phyloP scores from a whole-genome alignment of 2,329 filamentous ascomycete species.

The Beauveria varroae region DNA sequence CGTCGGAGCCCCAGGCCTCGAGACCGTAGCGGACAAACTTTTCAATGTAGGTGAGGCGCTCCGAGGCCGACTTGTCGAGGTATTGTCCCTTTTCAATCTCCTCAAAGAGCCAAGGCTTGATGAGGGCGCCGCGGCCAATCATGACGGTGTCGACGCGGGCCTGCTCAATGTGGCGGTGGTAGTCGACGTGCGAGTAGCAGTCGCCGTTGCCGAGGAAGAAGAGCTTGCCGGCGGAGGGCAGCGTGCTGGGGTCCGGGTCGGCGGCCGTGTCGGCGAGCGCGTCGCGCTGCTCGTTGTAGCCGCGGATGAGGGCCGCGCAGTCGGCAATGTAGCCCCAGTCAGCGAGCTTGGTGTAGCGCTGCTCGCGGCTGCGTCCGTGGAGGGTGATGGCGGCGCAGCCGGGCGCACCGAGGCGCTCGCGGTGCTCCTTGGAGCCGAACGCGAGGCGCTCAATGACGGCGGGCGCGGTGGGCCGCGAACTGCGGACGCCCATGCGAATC shows the following conservation, averaged over 20 bases:
- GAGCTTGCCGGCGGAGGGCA: slow-evolving; percentile 56
- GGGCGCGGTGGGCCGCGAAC: slow-evolving; percentile 68
- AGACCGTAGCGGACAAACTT: slow-evolving; percentile 86
- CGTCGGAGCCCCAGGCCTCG: slow-evolving; percentile 92
- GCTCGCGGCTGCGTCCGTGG: slow-evolving; percentile 87
- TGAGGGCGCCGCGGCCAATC: slow-evolving; percentile 90
- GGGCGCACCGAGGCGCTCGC: slow-evolving; percentile 62
- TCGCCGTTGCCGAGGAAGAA: slow-evolving; percentile 97
- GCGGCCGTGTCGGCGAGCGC: slow-evolving; percentile 64
- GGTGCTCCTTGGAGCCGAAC: slow-evolving; percentile 67
- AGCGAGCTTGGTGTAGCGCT: slow-evolving; percentile 85
- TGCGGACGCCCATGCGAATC: slow-evolving; percentile 84
- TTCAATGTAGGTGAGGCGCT: slow-evolving; percentile 79
- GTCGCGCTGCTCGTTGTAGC: slow-evolving; percentile 63
- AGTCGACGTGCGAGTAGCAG: slow-evolving; percentile 88
- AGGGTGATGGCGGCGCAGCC: slow-evolving; percentile 94
- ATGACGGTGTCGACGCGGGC: slow-evolving; percentile 87
- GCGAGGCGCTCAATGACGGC: slow-evolving; percentile 78
- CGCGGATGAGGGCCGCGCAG: slow-evolving; percentile 75
- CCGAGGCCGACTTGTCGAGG: slow-evolving; percentile 84
- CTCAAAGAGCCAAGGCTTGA: slow-evolving; percentile 98
- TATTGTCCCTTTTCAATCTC: slow-evolving; percentile 91
- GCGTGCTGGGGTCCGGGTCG: slow-evolving; percentile 68
- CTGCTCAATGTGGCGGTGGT: slow-evolving; percentile 68
- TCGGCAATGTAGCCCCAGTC: slow-evolving; percentile 94